phyloP scores from a whole-genome alignment of 2,329 filamentous ascomycete species.

The Pestalotiopsis sp. region DNA sequence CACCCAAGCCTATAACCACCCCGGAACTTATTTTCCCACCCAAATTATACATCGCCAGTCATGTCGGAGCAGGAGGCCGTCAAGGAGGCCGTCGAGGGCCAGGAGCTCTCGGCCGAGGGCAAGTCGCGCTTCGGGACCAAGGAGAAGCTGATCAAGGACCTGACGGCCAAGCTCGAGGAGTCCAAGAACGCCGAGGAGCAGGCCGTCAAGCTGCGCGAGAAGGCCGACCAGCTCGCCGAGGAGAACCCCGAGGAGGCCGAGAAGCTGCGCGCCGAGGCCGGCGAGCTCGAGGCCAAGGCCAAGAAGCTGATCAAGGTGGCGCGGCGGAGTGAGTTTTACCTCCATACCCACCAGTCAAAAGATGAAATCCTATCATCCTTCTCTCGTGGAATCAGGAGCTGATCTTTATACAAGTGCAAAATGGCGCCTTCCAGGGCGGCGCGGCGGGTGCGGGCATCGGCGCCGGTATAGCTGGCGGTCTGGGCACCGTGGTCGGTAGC shows the following conservation, averaged over 20 bases:
- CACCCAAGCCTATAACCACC: neutral
- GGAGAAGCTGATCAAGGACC: conserved; percentile 32
- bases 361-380: too few species aligned
- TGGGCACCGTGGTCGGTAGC: conserved; percentile 32
- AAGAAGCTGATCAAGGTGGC: conserved; percentile 33
- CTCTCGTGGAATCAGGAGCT: neutral
- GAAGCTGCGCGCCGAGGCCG: conserved; percentile 29
- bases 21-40: neutral
- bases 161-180: conserved; percentile 31
- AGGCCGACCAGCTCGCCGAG: conserved; percentile 27
- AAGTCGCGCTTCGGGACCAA: conserved; percentile 6
- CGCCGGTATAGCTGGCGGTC: conserved; percentile 33
- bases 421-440: conserved; percentile 35
- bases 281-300: conserved; percentile 32
- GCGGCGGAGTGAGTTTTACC: conserved; percentile 19
- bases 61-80: conserved; percentile 3
- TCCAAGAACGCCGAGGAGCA: conserved; percentile 32
- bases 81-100: neutral
- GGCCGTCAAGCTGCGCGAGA: conserved; percentile 28
- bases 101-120: conserved; percentile 3
- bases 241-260: conserved; percentile 29
- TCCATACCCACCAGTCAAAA: too few species aligned
- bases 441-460: conserved; percentile 35
- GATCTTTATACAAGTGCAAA: conserved; percentile 23
- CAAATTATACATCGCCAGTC: neutral